Percentiles rank a stretch among this genome's conserved stretches.
Conservation (phyloP, 805 yeast genomes). For the Cyberlindnera americana region DNA sequence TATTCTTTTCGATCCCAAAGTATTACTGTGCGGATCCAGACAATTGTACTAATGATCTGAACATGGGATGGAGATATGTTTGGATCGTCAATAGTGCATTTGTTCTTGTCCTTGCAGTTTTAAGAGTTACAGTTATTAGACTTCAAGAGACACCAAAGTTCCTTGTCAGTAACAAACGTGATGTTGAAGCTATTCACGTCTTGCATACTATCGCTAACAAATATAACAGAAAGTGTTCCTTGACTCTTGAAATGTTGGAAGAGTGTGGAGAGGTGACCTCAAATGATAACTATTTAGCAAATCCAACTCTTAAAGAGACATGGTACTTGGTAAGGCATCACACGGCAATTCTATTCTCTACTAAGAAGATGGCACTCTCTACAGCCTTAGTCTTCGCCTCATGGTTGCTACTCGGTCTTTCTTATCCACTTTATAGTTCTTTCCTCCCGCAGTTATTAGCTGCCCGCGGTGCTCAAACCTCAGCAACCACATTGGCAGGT, state of each 20-base stretch:
- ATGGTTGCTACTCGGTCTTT: slow-evolving; percentile 52
- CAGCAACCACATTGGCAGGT: slow-evolving; percentile 36
- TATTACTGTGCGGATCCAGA: slow-evolving; percentile 42
- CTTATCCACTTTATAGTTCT: slow-evolving; percentile 49
- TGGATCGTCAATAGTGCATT: slow-evolving; percentile 50
- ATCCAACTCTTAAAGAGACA: slow-evolving; percentile 28
- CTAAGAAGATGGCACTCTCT: slow-evolving; percentile 35
- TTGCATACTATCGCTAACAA: slow-evolving; percentile 43
- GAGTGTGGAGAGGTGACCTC: slow-evolving; percentile 40
- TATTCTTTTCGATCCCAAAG: slow-evolving; percentile 38
- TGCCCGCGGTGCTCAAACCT: slow-evolving; percentile 43
- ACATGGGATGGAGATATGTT: slow-evolving; percentile 57
- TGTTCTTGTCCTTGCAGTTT: slow-evolving; percentile 41
- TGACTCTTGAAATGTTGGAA: slow-evolving; percentile 44
- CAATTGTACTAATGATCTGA: slow-evolving; percentile 39
- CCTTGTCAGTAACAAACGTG: slow-evolving; percentile 45
- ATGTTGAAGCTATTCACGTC: slow-evolving; percentile 44
- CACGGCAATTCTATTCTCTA: slow-evolving; percentile 40
- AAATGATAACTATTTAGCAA: slow-evolving; percentile 25
- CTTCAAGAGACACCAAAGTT: slow-evolving; percentile 53
- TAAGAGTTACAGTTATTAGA: slow-evolving; percentile 41
- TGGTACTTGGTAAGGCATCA: slow-evolving; percentile 33
- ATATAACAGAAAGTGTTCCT: slow-evolving; percentile 36
- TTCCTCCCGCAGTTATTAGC: slow-evolving; percentile 49
- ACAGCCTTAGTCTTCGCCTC: slow-evolving; percentile 39